Percentiles rank a stretch among this genome's conserved stretches.
Conservation (phyloP, 257 asterid genomes). For the Penstemon newberryi region DNA sequence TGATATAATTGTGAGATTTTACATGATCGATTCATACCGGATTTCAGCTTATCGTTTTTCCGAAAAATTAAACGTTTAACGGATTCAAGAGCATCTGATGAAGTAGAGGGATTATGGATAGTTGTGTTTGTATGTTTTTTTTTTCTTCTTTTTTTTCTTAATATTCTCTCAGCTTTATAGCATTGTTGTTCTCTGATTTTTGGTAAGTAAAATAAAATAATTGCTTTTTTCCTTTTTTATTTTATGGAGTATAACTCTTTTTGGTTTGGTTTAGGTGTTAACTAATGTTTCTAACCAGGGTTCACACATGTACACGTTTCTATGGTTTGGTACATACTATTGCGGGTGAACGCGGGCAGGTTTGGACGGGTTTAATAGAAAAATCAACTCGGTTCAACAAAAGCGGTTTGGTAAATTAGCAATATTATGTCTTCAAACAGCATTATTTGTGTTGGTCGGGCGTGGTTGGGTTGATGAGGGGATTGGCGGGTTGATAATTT, state of each 20-base stretch:
- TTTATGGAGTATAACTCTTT: not conserved
- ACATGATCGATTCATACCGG: slow-evolving; percentile 64
- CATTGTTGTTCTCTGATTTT: slow-evolving; percentile 39
- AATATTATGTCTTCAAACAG: no score
- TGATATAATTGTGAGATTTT: slow-evolving; percentile 27
- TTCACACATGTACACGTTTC: slow-evolving; percentile 20
- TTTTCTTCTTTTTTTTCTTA: slow-evolving; percentile 6
- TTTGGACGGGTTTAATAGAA: no score
- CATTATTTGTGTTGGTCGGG: no score
- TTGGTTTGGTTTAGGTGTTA: slow-evolving; percentile 27
- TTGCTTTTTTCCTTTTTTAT: slow-evolving; percentile 1
- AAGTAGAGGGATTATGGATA: slow-evolving; percentile 53
- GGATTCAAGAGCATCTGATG: slow-evolving; percentile 66
- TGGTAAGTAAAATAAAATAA: slow-evolving; percentile 1
- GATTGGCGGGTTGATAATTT: no score
- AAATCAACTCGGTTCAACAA: no score
- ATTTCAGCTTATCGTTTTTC: slow-evolving; percentile 45
- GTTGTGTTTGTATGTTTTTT: slow-evolving; percentile 32
- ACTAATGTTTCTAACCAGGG: slow-evolving; percentile 25
- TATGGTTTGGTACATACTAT: no score
- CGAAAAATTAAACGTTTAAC: slow-evolving; percentile 50
- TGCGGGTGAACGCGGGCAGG: no score
- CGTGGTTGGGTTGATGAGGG: no score
- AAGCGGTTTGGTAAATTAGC: no score
- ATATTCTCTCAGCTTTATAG: slow-evolving; percentile 32